These are phyloP conservation scores for Venturia oleaginea DNA, from an alignment of 2,329 filamentous ascomycete genomes.

Conservation along the genomic window DNA sequence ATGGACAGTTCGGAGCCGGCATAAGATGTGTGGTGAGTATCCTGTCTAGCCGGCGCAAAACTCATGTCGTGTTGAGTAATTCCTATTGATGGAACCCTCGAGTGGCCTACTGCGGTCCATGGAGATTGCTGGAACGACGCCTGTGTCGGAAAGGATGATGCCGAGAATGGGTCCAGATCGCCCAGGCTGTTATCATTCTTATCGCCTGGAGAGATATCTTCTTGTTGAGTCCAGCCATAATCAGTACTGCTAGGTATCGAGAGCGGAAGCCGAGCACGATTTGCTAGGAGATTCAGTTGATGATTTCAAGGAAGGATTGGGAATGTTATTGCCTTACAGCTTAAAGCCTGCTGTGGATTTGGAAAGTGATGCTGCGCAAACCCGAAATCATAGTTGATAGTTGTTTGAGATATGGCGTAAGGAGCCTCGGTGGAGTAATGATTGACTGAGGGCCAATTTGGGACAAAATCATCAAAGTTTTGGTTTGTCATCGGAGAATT, in stretches of 20 bases:
- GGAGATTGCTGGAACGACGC: constrained; percentile 1
- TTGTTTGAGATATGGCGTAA: neutral
- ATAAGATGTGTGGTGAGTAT: neutral
- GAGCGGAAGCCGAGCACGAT: neutral
- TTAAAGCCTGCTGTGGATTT: neutral
- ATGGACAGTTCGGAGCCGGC: neutral
- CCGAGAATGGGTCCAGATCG: neutral
- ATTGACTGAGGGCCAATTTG: neutral
- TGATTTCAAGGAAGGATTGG: neutral
- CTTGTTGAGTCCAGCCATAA: neutral
- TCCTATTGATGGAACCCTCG: neutral
- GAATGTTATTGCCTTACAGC: neutral
- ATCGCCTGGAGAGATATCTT: neutral
- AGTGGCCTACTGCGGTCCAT: neutral
- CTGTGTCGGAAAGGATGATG: constrained; percentile 5
- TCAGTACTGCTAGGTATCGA: neutral
- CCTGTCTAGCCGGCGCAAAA: neutral
- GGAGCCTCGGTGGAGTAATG: neutral
- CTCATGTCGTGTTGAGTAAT: neutral
- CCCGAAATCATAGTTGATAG: neutral
- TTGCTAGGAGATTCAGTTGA: neutral
- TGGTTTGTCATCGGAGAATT: neutral
- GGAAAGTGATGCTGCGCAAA: neutral
- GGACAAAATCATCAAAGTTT: neutral
- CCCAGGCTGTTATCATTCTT: neutral